Base-by-base conservation (phyloP, 306 rosid genomes). In the Benincasa hispida region DNA sequence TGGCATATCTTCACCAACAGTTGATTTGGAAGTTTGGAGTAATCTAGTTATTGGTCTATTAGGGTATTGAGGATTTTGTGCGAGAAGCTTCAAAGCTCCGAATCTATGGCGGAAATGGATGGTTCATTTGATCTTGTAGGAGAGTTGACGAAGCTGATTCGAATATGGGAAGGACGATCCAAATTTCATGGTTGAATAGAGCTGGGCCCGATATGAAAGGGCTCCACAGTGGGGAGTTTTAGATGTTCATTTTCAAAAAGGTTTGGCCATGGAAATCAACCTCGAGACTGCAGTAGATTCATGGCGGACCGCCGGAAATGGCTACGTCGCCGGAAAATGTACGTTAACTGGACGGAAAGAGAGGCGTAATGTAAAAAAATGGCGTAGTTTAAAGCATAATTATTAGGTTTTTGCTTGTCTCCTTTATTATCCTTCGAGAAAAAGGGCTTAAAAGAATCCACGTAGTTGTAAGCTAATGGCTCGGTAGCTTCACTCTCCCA, bases 31-130 rank as follows among this genome's bases (percentile, higher is more conserved):
- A n/a, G 72, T 65, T 65, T 34, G 72, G 72, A 67, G 74, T 4
- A 68, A 68, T 68, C 21, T 25, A 67, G 45, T 9, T 17, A 62
- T 32, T 62, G 14, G 69, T 0, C 5, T 62, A 30, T 30, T 61
- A 8, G 18, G 53, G 73, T 18, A 66, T 66, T 11, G 51, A 45
- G 19, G 75, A 13, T 24, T 70, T 70, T 70, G 55, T 45, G 35
- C 15, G 22, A 45, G 22, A 25, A 70, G 55, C 57, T 70, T 70
- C 75, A 25, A 50, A 24, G 41, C 39, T 45, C 14, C 57, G 57
- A 42, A 45, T 42, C 75, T 70, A 70, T 70, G 75, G 57, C 37
- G 55, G 35, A 47, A 25, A 70, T 70, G 75, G 37, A 70, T 70
- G 57, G 75, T 70, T 65, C 72, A 39, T 65, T 15, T 47, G 75